Percentiles rank a stretch among this genome's conserved stretches.
Evolutionary conservation across 495 filamentous ascomycete genomes (phyloP).

Genomic region (Penicillium chermesinum): DNA sequence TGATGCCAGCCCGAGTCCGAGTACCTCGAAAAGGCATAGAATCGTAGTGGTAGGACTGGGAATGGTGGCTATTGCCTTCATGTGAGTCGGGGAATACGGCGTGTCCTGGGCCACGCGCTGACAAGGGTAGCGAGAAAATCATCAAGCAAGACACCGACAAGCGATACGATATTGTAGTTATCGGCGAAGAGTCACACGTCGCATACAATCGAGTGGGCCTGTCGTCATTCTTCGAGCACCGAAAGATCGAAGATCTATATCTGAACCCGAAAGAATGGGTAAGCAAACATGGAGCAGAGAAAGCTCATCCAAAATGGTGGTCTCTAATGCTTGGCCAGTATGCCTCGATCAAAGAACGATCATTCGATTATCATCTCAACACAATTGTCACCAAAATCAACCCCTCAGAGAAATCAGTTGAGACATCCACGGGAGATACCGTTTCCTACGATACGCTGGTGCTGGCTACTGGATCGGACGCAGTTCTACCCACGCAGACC

Average conservation of each 20-base stretch:
- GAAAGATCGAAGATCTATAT: constrained; percentile 85
- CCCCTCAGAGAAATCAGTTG: constrained; percentile 57
- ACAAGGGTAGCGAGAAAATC: constrained; percentile 66
- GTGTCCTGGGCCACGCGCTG: not conserved
- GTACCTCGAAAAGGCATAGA: constrained; percentile 47
- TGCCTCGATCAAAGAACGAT: constrained; percentile 52
- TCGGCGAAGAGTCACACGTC: constrained; percentile 87
- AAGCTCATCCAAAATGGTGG: not conserved
- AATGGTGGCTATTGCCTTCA: constrained; percentile 94
- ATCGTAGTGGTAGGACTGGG: constrained; percentile 88
- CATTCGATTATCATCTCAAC: constrained; percentile 78
- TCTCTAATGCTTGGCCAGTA: constrained; percentile 37
- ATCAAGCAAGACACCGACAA: constrained; percentile 78
- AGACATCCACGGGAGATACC: constrained; percentile 62
- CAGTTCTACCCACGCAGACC: constrained; percentile 72
- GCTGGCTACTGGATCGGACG: constrained; percentile 88
- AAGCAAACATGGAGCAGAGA: constrained; percentile 17
- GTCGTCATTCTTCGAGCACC: constrained; percentile 87
- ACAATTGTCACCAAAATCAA: constrained; percentile 72
- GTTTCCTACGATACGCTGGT: constrained; percentile 87
- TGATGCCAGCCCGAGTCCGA: constrained; percentile 16
- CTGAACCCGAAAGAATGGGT: constrained; percentile 90
- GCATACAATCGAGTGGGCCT: constrained; percentile 97
- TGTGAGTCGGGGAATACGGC: constrained; percentile 49
- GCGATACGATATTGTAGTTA: constrained; percentile 81